These are phyloP conservation scores for Plasmodium gonderi DNA, from an alignment of 169 alveolate species.

Conservation along the genomic window DNA sequence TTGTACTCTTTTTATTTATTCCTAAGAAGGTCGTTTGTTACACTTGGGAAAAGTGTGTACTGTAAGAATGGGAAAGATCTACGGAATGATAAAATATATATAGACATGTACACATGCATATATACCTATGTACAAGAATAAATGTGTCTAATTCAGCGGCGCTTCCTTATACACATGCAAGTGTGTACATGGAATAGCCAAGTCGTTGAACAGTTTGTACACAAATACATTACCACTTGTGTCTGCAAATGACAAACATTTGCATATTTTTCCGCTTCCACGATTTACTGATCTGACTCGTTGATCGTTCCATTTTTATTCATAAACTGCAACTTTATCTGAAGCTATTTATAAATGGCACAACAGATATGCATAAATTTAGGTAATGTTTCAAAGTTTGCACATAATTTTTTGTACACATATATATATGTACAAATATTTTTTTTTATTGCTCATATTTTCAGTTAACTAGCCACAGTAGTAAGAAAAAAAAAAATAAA, in stretches of 20 bases:
- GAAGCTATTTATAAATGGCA: background rate
- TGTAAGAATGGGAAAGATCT: no score
- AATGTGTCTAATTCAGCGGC: no score
- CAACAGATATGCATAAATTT: background rate
- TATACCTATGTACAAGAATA: background rate
- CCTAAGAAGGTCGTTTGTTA: no score
- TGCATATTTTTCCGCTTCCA: background rate
- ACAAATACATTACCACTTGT: background rate
- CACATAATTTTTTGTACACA: background rate
- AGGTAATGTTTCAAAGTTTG: background rate
- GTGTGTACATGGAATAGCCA: background rate
- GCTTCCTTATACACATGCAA: background rate
- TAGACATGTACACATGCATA: background rate
- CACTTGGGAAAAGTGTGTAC: no score
- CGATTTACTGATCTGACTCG: background rate
- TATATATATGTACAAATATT: background rate
- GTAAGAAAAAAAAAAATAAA: constrained; percentile 10
- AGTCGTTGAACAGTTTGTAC: background rate
- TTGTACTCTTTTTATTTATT: no score
- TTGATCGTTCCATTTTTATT: background rate
- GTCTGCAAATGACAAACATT: background rate
- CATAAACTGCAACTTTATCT: background rate
- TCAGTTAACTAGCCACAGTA: background rate
- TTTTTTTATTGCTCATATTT: background rate
- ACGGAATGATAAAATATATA: background rate